Conservation (phyloP, 805 yeast species). For the Grigorovia yakushimaensis region DNA sequence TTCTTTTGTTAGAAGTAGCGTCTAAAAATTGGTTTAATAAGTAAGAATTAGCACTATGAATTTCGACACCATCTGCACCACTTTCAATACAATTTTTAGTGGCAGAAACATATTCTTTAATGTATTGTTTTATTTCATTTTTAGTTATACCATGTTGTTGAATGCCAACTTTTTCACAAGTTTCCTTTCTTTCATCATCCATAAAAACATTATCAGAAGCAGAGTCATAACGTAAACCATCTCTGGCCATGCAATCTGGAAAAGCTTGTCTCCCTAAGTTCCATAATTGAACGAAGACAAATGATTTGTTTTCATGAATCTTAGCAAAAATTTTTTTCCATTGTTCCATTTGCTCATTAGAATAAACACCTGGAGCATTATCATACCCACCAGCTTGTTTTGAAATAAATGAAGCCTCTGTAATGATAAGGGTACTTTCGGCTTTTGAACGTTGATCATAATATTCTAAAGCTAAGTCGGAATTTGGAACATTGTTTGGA, state of each 20-base stretch:
- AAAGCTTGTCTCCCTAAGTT: slow-evolving; percentile 34
- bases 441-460: slow-evolving; percentile 42
- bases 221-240: slow-evolving; percentile 31
- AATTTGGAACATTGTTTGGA: slow-evolving; percentile 31
- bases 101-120: slow-evolving; percentile 34
- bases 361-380: slow-evolving; percentile 41
- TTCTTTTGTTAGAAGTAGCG: slow-evolving; percentile 34
- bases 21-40: slow-evolving; percentile 47
- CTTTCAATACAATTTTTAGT: slow-evolving; percentile 31
- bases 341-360: slow-evolving; percentile 35
- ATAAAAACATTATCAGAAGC: slow-evolving; percentile 31
- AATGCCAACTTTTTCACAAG: slow-evolving; percentile 27
- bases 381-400: slow-evolving; percentile 32
- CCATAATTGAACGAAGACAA: slow-evolving; percentile 43
- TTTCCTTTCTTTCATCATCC: slow-evolving; percentile 27
- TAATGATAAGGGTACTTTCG: slow-evolving; percentile 46
- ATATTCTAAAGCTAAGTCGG: slow-evolving; percentile 36
- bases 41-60: slow-evolving; percentile 62
- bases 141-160: slow-evolving; percentile 25
- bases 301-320: slow-evolving; percentile 42
- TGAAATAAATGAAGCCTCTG: slow-evolving; percentile 47
- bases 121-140: slow-evolving; percentile 32
- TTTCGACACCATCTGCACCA: slow-evolving; percentile 51
- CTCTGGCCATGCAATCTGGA: slow-evolving; percentile 29
- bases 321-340: slow-evolving; percentile 41